Evolutionary conservation across 139 green algal species (phyloP).

Genomic region (Closterium sp.): DNA sequence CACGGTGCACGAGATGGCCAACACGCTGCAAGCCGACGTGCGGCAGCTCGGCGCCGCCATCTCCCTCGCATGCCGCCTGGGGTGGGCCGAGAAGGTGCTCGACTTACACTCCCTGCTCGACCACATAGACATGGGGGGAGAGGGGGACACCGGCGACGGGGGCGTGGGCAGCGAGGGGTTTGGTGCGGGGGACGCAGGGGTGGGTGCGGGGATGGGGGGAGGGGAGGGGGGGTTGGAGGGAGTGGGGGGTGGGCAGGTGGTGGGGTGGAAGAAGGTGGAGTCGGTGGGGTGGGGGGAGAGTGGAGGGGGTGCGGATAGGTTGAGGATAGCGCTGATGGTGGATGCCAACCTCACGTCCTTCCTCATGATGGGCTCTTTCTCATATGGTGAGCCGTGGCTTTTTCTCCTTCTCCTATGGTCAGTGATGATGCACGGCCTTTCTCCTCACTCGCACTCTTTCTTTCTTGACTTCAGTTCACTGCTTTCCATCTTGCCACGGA

Average conservation of each 20-base stretch:
- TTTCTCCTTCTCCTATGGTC: too few relatives aligned
- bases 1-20: conserved; percentile 66
- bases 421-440: too few relatives aligned
- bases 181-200: conserved; percentile 20
- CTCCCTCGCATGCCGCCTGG: conserved; percentile 77
- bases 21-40: conserved; percentile 62
- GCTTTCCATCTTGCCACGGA: too few relatives aligned
- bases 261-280: conserved; percentile 12
- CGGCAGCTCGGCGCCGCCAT: conserved; percentile 70
- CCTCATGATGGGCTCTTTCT: conserved; percentile 90
- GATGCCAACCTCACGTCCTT: conserved; percentile 85
- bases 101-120: conserved; percentile 11
- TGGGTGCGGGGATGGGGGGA: background rate
- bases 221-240: background rate
- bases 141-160: background rate
- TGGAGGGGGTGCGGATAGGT: conserved; percentile 26
- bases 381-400: conserved; percentile 56
- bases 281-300: background rate
- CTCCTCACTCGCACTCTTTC: too few relatives aligned
- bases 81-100: conserved; percentile 67
- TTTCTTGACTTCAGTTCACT: too few relatives aligned
- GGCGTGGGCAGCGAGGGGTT: too few relatives aligned
- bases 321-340: conserved; percentile 77
- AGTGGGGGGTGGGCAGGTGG: background rate
- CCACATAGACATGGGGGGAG: background rate